Evolutionary conservation across 441 rosid genomes (phyloP), one percentile per base, ranked within the genome.

Genomic region (Croton setiger): DNA sequence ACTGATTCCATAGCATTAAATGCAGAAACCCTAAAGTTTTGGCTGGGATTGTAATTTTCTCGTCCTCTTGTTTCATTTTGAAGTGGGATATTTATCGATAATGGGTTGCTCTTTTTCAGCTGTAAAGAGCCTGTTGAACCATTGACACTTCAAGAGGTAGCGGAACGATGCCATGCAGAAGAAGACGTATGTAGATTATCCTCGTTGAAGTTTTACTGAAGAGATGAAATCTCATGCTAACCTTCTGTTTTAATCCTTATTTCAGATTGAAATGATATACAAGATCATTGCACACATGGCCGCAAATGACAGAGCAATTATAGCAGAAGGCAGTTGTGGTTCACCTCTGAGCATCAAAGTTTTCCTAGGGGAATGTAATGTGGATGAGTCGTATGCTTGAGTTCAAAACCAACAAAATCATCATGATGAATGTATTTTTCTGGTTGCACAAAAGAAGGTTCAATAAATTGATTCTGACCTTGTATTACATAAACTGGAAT

Each of bases 241-340:
- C 53, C 67, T 72, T 57, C 35, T 53, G 14, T 67, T 27, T 63
- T 15, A 51, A 47, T 77, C 20, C 43, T 71, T 67, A 8, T 35
- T 75, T 79, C 90, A 92, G 99, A 87, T 90, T 21, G 99, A 95
- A 80, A 95, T 95, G 96, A 90, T 95, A 60, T 85, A 90, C 88
- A 94, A 94, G 82, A 94, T 94, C 58, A 75, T 95, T 20, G 86
- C 90, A 2, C 99, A 95, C 79, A 95, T 95, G 96, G 96, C 97
- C 63, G 98, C 97, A 52, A 95, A 95, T 17, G 97, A 88, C 73
- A 86, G 99, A 87, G 97, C 92, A 63, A 67, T 92, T 39, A 85
- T 95, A 66, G 99, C 94, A 5, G 98, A 94, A 84, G 99, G 97
- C 67, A 83, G 77, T 78, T 94, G 99, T 57, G 98, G 98, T 68